These are phyloP conservation scores for Leishmania amazonensis DNA, from an alignment of 208 protist genomes.

Conservation along the genomic window DNA sequence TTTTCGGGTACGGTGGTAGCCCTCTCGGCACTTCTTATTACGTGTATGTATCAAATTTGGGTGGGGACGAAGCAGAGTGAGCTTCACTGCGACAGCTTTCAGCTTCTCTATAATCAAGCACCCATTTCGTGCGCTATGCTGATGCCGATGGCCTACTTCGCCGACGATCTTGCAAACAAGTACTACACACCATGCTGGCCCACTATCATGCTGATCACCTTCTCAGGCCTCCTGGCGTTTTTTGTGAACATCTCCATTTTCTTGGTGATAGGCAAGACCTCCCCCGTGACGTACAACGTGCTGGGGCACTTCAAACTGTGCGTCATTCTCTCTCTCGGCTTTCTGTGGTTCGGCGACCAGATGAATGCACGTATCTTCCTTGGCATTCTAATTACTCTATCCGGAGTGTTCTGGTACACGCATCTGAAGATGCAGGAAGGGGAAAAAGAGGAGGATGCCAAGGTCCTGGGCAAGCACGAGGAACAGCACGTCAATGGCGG, in stretches of 20 bases:
- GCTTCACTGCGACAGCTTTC: constrained; percentile 72
- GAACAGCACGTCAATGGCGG: neutral
- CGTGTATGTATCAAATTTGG: constrained; percentile 90
- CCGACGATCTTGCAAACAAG: constrained; percentile 37
- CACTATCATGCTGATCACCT: constrained; percentile 37
- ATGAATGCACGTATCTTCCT: constrained; percentile 34
- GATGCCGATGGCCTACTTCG: constrained; percentile 53
- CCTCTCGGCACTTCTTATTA: constrained; percentile 65
- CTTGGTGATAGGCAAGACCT: constrained; percentile 88
- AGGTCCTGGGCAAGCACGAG: constrained; percentile 8
- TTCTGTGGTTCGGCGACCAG: constrained; percentile 60
- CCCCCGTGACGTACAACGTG: constrained; percentile 89
- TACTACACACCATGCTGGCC: constrained; percentile 34
- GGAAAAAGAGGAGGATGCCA: constrained; percentile 26
- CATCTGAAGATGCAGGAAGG: constrained; percentile 43
- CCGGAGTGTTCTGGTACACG: constrained; percentile 87
- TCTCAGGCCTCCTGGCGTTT: constrained; percentile 74
- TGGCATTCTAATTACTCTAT: constrained; percentile 60
- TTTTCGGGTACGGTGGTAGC: constrained; percentile 66
- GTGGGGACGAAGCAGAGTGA: constrained; percentile 87
- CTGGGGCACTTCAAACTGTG: constrained; percentile 88
- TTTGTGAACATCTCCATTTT: constrained; percentile 91
- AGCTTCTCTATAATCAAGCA: constrained; percentile 88
- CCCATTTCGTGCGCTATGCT: constrained; percentile 79
- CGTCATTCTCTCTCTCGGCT: constrained; percentile 72